Evolutionary conservation across 768 basidiomycete species (phyloP).

Genomic region (Russula dissimulans): DNA sequence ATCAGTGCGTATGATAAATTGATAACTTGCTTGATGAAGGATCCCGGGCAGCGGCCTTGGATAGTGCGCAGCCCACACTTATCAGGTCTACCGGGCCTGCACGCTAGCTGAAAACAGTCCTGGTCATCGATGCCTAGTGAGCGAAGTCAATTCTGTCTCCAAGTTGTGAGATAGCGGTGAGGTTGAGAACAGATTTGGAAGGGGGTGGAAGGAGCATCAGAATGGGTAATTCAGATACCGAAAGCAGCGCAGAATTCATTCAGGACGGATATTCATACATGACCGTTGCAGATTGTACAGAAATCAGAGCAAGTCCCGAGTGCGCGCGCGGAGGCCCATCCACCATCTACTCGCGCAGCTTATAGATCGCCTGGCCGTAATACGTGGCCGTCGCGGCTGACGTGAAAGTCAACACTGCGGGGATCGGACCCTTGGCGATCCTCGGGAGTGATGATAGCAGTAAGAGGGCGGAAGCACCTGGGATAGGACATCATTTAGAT

Average conservation of each 20-base stretch:
- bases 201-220: no score
- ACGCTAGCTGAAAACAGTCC: no score
- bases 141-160: no score
- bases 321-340: neutral
- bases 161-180: no score
- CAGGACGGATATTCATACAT: neutral
- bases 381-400: constrained; percentile 52
- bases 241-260: neutral
- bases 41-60: no score
- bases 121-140: no score
- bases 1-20: no score
- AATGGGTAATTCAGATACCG: no score
- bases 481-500: neutral
- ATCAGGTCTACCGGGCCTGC: no score
- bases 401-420: constrained; percentile 47
- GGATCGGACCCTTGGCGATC: constrained; percentile 60
- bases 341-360: constrained; percentile 4
- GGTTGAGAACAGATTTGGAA: no score
- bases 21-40: no score
- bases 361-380: constrained; percentile 36
- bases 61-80: no score
- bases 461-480: constrained; percentile 66
- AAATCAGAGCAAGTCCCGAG: neutral
- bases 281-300: neutral
- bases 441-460: constrained; percentile 66